Evolutionary conservation across 441 rosid species (phyloP).

Genomic region (Adansonia madagascariensis): DNA sequence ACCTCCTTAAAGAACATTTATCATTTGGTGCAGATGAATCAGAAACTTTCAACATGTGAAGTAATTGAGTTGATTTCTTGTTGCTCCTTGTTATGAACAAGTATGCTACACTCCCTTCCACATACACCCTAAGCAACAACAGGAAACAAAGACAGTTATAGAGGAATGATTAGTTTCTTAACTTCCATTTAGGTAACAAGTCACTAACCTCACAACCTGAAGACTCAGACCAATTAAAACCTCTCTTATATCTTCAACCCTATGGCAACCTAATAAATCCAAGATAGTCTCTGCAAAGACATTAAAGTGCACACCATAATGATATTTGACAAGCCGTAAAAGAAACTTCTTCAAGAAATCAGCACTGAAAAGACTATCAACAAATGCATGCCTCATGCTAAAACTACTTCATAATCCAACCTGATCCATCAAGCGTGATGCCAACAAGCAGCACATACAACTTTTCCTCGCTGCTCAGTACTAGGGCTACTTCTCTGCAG

Average conservation of each 20-base stretch:
- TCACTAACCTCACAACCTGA: constrained; percentile 78
- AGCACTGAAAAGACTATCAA: constrained; percentile 25
- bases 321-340: constrained; percentile 31
- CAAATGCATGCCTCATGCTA: constrained; percentile 26
- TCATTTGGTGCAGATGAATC: constrained; percentile 40
- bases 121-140: constrained; percentile 49
- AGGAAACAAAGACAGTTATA: constrained; percentile 31
- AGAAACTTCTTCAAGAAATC: constrained; percentile 21
- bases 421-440: constrained; percentile 61
- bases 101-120: constrained; percentile 58
- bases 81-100: constrained; percentile 68
- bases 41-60: constrained; percentile 53
- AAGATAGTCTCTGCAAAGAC: constrained; percentile 58
- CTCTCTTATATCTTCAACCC: constrained; percentile 67
- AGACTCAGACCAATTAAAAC: constrained; percentile 76
- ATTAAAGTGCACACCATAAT: constrained; percentile 35
- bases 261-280: constrained; percentile 65
- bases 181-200: constrained; percentile 29
- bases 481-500: constrained; percentile 58
- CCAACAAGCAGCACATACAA: constrained; percentile 72
- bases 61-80: constrained; percentile 63
- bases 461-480: constrained; percentile 66
- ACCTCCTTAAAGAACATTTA: constrained; percentile 65
- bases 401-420: constrained; percentile 47
- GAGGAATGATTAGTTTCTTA: constrained; percentile 26